Percentiles rank a stretch among this genome's conserved stretches.
These are phyloP conservation scores for Capsella bursapastoris DNA, from an alignment of 345 rosid genomes.

Conservation along the genomic window DNA sequence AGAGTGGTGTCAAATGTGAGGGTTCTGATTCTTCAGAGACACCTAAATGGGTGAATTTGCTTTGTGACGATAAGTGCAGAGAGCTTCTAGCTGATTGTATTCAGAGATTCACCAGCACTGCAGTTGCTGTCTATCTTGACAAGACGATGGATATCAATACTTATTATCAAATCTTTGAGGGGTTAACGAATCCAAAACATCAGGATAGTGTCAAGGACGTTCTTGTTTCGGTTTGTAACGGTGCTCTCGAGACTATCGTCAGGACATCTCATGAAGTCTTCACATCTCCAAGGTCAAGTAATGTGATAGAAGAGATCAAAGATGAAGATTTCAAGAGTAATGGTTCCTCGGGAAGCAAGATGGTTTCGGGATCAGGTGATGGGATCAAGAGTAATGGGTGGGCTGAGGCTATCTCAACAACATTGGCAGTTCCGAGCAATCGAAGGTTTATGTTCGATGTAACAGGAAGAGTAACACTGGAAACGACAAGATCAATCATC, in stretches of 20 bases:
- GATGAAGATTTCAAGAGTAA: slow-evolving; percentile 27
- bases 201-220: slow-evolving; percentile 63
- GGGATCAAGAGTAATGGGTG: slow-evolving; percentile 54
- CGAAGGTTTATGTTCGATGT: slow-evolving; percentile 81
- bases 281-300: slow-evolving; percentile 50
- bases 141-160: slow-evolving; percentile 82
- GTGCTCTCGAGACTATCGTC: slow-evolving; percentile 78
- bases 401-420: slow-evolving; percentile 57
- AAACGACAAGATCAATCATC: slow-evolving; percentile 65
- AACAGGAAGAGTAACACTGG: slow-evolving; percentile 89
- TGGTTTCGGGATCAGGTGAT: slow-evolving; percentile 31
- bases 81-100: slow-evolving; percentile 80
- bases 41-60: slow-evolving; percentile 61
- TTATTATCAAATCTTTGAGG: slow-evolving; percentile 79
- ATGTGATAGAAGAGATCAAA: slow-evolving; percentile 20
- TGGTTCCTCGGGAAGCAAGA: slow-evolving; percentile 34
- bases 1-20: slow-evolving; percentile 21
- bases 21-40: slow-evolving; percentile 44
- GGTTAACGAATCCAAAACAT: slow-evolving; percentile 89
- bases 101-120: slow-evolving; percentile 80
- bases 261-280: slow-evolving; percentile 79
- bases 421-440: slow-evolving; percentile 76
- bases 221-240: slow-evolving; percentile 77
- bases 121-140: slow-evolving; percentile 84
- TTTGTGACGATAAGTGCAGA: slow-evolving; percentile 62